Evolutionary conservation across 2,329 filamentous ascomycete species (phyloP), one percentile per base, ranked within the genome.

Genomic region (Pseudocercospora cruenta): DNA sequence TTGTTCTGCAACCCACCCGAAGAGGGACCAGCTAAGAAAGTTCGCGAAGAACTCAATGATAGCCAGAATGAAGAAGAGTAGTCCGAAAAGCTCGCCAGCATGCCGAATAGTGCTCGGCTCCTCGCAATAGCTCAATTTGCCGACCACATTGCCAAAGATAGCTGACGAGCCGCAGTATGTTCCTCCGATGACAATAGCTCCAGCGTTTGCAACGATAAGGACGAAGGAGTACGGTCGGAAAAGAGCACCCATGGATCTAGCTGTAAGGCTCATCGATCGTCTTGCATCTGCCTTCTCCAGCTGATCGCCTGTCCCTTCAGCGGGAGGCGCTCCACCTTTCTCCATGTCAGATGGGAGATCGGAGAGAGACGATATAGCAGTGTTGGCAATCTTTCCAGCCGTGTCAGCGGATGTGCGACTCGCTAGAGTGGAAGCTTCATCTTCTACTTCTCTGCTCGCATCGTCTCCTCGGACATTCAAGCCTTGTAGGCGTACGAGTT

Each of bases 1-100:
- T 68, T 88, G 86, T 74, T 92, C 89, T 0, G 89, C 86, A 0
- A 88, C 79, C 64, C 82, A 80, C 1, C 87, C 87, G 67, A 89
- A 88, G 2, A 79, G 78, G 1, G 83, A 81, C 82, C 87, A 87
- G 69, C 87, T 89, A 31, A 83, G 80, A 4, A 87, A 78, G 68
- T 91, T 90, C 69, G 86, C 86, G 24, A 87, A 81, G 72, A 89
- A 84, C 67, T 88, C 86, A 22, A 88, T 80, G 39, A 85, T 80
- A 1, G 85, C 87, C 3, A 90, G 80, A 70, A 88, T 82, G 72
- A 89, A 88, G 76, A 88, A 86, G 74, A 89, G 80, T 3, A 86
- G 80, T 0, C 85, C 84, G 43, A 84, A 87, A 69, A 89, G 82
- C 39, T 45, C 87, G 86, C 53, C 90, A 83, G 55, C 88, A 80